A percentile compares a stretch with the other conserved stretches of the same genome.
phyloP scores from a whole-genome alignment of 1,284 basidiomycete genomes.

The Ustilago vetiveriae region DNA sequence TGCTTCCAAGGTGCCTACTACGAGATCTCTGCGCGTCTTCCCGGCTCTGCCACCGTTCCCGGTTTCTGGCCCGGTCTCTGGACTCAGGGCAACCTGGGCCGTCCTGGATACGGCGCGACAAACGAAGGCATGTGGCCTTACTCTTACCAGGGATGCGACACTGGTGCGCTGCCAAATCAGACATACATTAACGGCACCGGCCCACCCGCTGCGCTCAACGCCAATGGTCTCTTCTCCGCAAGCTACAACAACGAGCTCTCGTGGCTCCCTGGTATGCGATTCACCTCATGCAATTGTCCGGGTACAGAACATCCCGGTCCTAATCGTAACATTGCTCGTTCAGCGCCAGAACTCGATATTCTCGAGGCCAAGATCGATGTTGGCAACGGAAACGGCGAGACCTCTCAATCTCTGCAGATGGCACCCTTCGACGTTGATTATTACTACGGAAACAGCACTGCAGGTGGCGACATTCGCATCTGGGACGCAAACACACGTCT shows the following conservation, averaged over 20 bases:
- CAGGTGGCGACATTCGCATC: constrained; percentile 40
- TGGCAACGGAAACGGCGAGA: constrained; percentile 47
- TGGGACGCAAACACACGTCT: constrained; percentile 48
- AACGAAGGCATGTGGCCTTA: constrained; percentile 68
- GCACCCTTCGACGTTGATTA: constrained; percentile 65
- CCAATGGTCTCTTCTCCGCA: constrained; percentile 35
- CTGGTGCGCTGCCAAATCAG: constrained; percentile 63
- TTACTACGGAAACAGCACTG: constrained; percentile 52
- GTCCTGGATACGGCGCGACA: constrained; percentile 65
- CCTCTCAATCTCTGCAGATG: constrained; percentile 65
- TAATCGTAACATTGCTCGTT: constrained; percentile 54
- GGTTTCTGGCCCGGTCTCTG: constrained; percentile 69
- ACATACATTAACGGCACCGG: constrained; percentile 52
- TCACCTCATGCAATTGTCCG: constrained; percentile 60
- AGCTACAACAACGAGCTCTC: constrained; percentile 50
- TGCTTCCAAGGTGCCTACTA: constrained; percentile 67
- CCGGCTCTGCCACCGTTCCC: constrained; percentile 23
- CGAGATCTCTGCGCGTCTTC: constrained; percentile 49
- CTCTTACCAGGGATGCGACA: constrained; percentile 67
- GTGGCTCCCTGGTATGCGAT: constrained; percentile 61
- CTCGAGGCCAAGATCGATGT: constrained; percentile 71
- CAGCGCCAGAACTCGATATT: constrained; percentile 67
- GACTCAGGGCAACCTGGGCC: constrained; percentile 63
- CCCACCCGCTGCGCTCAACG: constrained; percentile 43
- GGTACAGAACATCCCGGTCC: constrained; percentile 63